A percentile compares a stretch with the other conserved stretches of the same genome.
Conservation (phyloP, 805 yeast species). For the Starmerella apicola region DNA sequence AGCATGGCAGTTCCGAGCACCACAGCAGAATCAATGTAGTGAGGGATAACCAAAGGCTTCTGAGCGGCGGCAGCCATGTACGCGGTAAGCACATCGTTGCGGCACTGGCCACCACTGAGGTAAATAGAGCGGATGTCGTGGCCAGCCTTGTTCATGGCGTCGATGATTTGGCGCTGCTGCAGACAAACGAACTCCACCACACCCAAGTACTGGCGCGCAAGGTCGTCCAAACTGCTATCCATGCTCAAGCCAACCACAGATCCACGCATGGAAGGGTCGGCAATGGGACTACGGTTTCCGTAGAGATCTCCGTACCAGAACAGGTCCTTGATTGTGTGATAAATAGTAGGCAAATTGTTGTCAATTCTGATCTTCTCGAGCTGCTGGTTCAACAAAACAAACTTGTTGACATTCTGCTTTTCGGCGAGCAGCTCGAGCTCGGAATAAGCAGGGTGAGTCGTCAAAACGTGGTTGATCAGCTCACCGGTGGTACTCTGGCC, state of each 20-base stretch:
- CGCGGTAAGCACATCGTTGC: slow-evolving; percentile 80
- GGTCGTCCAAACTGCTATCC: slow-evolving; percentile 74
- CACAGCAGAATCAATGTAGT: slow-evolving; percentile 93
- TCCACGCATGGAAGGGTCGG: slow-evolving; percentile 88
- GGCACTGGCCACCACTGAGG: slow-evolving; percentile 94
- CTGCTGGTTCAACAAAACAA: slow-evolving; percentile 67
- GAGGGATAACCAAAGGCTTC: slow-evolving; percentile 79
- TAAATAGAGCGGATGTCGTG: slow-evolving; percentile 64
- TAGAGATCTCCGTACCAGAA: slow-evolving; percentile 94
- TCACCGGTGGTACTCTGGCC: slow-evolving; percentile 99
- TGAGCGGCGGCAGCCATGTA: slow-evolving; percentile 88
- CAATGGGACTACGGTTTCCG: slow-evolving; percentile 96
- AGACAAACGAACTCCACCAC: slow-evolving; percentile 97
- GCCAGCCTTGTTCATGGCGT: slow-evolving; percentile 69
- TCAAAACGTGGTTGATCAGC: slow-evolving; percentile 70
- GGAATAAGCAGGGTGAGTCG: slow-evolving; percentile 77
- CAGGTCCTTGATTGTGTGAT: slow-evolving; percentile 66
- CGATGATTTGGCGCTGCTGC: slow-evolving; percentile 91
- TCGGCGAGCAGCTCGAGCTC: slow-evolving; percentile 59
- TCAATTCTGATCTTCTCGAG: slow-evolving; percentile 54
- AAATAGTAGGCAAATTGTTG: slow-evolving; percentile 54
- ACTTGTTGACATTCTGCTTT: slow-evolving; percentile 50
- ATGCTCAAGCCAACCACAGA: slow-evolving; percentile 83
- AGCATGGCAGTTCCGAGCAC: slow-evolving; percentile 91
- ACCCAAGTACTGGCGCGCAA: slow-evolving; percentile 77